Evolutionary conservation across 768 basidiomycete species (phyloP), one percentile per base, ranked within the genome.

Genomic region (Collybia mongolica): DNA sequence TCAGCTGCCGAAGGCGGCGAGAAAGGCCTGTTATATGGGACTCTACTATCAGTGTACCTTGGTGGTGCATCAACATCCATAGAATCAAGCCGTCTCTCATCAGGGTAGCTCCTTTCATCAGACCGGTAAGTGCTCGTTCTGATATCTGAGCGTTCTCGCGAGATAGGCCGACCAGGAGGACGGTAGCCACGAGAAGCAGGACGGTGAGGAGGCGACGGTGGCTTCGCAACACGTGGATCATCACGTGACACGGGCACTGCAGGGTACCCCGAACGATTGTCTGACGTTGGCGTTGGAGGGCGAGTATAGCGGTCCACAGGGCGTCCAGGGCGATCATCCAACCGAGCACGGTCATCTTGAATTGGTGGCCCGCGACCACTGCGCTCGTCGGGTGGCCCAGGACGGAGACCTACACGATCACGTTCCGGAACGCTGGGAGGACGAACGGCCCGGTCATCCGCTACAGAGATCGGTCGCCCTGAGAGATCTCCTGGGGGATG

Each of bases 11-110:
- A 63, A 22, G 72, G 72, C 6, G 71, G 67, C 18, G 62, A 64
- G 48, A 67, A 64, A 38, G 58, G 63, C 51, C 71, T 55, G 42
- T 44, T 52, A 43, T 59, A 50, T 46, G 67, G 17, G 41, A 54
- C 48, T 17, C 60, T 64, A n/a, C 63, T 51, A 17, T 73, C 73
- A 24, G 64, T 63, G 44, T 68, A 74, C 3, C 74, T 70, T 3
- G 65, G 50, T 28, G 59, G 24, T 15, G 55, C 37, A 49, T 72
- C 70, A 36, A 71, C 54, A 44, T 71, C 70, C 49, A 70, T 56
- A 35, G 64, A 38, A 38, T 72, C 70, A 50, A 65, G 42, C 19
- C 73, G 67, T 51, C 73, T 65, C 51, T 70, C 67, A 46, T 72
- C 72, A 53, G 55, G 42, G 39, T 67, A 66, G 9, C 42, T 49